These are phyloP conservation scores for Sporisorium reilianum DNA, from an alignment of 1,284 basidiomycete genomes.

Conservation along the genomic window DNA sequence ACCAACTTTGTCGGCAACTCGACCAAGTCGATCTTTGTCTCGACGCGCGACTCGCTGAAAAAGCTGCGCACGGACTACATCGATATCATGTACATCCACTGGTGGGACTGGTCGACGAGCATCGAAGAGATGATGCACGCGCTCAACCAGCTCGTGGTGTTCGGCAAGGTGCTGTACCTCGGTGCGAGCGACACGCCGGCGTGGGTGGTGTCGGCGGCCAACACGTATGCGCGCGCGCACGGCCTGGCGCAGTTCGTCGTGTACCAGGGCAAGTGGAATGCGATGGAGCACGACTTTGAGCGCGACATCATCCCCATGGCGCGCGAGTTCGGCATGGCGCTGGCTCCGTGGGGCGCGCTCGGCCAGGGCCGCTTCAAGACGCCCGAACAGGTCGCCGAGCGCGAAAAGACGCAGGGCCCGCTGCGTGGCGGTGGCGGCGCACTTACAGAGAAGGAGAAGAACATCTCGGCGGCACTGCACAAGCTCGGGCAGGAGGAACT, in stretches of 20 bases:
- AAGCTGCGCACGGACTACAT: slow-evolving; percentile 75
- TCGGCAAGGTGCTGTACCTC: slow-evolving; percentile 73
- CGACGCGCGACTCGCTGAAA: slow-evolving; percentile 71
- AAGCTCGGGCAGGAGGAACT: slow-evolving; percentile 57
- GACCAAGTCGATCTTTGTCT: slow-evolving; percentile 49
- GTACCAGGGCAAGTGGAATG: slow-evolving; percentile 75
- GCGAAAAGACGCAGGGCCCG: slow-evolving; percentile 48
- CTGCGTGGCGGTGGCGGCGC: slow-evolving; percentile 45
- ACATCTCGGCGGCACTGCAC: slow-evolving; percentile 51
- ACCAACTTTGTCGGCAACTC: slow-evolving; percentile 73
- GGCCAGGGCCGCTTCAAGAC: slow-evolving; percentile 72
- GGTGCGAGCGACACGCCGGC: slow-evolving; percentile 73
- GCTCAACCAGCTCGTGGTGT: slow-evolving; percentile 72
- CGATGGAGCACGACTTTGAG: slow-evolving; percentile 74
- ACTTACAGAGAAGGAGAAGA: slow-evolving; percentile 49
- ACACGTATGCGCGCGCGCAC: slow-evolving; percentile 73
- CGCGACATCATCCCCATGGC: slow-evolving; percentile 77
- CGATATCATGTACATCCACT: slow-evolving; percentile 74
- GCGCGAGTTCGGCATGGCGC: slow-evolving; percentile 71
- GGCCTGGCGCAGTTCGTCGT: slow-evolving; percentile 74
- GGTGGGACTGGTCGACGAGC: slow-evolving; percentile 73
- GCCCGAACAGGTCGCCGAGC: slow-evolving; percentile 49
- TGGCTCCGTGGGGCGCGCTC: slow-evolving; percentile 74
- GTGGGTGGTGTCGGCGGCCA: slow-evolving; percentile 74
- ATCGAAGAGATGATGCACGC: slow-evolving; percentile 75